These are phyloP conservation scores for Protea cynaroides DNA, from an alignment of 164 flowering plant genomes.

Conservation along the genomic window DNA sequence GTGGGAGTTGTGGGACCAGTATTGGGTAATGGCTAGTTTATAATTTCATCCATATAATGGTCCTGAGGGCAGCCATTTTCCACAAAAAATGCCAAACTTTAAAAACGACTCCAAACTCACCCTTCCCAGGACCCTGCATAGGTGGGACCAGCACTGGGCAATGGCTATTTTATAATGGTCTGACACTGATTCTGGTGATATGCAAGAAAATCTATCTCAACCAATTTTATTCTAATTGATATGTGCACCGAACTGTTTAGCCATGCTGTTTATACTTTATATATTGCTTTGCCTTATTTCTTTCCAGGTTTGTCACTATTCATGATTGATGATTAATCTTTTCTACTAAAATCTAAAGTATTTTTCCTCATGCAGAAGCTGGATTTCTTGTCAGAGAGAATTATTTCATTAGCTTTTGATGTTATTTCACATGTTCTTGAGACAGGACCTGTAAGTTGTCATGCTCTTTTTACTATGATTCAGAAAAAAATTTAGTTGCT, in stretches of 20 bases:
- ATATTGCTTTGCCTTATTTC: background rate
- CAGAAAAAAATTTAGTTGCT: background rate
- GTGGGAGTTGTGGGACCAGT: too few species aligned
- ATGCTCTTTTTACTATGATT: slow-evolving; percentile 3
- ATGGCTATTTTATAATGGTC: too few species aligned
- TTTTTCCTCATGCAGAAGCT: slow-evolving; percentile 44
- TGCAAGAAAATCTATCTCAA: too few species aligned
- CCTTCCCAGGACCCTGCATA: too few species aligned
- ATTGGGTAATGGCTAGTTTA: too few species aligned
- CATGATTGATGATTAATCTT: background rate
- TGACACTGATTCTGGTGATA: too few species aligned
- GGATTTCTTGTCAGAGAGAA: slow-evolving; percentile 53
- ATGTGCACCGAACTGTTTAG: background rate
- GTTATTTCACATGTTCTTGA: slow-evolving; percentile 65
- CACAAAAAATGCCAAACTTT: too few species aligned
- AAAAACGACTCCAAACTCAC: too few species aligned
- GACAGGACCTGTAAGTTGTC: slow-evolving; percentile 67
- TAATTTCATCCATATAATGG: too few species aligned
- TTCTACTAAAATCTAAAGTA: background rate
- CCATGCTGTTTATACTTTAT: background rate
- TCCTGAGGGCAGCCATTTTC: too few species aligned
- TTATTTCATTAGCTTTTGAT: slow-evolving; percentile 66
- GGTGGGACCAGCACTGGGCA: too few species aligned
- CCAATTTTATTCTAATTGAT: too few species aligned
- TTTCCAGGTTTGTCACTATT: background rate